A percentile compares a stretch with the other conserved stretches of the same genome.
Conservation (phyloP, 2,329 filamentous ascomycete genomes). For the Allantophomopsis cytisporea region DNA sequence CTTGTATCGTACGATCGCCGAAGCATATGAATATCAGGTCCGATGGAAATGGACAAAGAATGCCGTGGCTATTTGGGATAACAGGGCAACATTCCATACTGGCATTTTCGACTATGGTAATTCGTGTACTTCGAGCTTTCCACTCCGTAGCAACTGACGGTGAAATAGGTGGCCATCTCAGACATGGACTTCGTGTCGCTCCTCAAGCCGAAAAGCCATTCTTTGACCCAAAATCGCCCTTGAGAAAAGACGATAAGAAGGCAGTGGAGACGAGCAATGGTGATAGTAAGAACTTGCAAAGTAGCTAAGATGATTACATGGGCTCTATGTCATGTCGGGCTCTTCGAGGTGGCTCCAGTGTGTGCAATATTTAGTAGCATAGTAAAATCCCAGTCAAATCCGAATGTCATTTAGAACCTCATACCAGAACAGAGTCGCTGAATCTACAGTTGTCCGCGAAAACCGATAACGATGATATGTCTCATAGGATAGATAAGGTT, state of each 20-base stretch:
- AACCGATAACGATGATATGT: too few relatives aligned
- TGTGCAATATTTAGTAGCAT: too few relatives aligned
- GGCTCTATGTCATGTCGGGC: too few relatives aligned
- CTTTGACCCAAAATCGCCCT: background rate
- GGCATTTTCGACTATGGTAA: background rate
- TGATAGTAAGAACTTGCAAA: too few relatives aligned
- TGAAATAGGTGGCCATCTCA: background rate
- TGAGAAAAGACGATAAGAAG: background rate
- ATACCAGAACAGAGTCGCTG: too few relatives aligned
- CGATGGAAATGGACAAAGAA: slow-evolving; percentile 35
- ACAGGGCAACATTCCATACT: slow-evolving; percentile 9
- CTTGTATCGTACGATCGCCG: slow-evolving; percentile 30
- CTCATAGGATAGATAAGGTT: too few relatives aligned
- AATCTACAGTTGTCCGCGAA: too few relatives aligned
- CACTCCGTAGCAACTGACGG: background rate
- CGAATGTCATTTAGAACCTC: too few relatives aligned
- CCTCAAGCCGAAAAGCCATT: background rate
- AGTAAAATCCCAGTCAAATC: too few relatives aligned
- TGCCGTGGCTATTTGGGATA: slow-evolving; percentile 36
- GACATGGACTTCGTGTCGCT: background rate
- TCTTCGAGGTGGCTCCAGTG: too few relatives aligned
- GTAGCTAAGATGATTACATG: too few relatives aligned
- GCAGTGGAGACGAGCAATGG: background rate
- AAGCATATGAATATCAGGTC: slow-evolving; percentile 33
- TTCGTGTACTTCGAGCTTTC: background rate